phyloP scores from a whole-genome alignment of 73 alveolate genomes.

The Tetrahymena borealis region DNA sequence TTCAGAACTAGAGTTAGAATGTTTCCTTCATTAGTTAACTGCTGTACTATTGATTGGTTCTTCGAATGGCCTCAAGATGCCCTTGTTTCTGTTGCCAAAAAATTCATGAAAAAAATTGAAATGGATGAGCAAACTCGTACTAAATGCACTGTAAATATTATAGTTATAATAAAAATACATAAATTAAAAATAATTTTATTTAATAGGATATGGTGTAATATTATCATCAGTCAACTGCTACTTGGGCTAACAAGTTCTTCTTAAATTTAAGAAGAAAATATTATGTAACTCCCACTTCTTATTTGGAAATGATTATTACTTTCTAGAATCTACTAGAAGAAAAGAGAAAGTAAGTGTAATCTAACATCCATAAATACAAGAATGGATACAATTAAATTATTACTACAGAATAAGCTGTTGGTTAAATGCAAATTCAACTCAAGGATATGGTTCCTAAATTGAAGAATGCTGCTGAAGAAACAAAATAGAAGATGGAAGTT shows the following conservation, averaged over 20 bases:
- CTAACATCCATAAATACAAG: slow-evolving; percentile 36
- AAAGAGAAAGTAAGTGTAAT: slow-evolving; percentile 25
- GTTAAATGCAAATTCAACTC: slow-evolving; percentile 91
- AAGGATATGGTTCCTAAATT: slow-evolving; percentile 94
- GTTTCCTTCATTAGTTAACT: slow-evolving; percentile 99
- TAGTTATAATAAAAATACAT: slow-evolving; percentile 55
- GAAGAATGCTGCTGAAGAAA: slow-evolving; percentile 95
- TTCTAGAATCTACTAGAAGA: slow-evolving; percentile 81
- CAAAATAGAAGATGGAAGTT: slow-evolving; percentile 90
- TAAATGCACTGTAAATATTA: slow-evolving; percentile 63
- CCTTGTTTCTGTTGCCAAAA: slow-evolving; percentile 93
- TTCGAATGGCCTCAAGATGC: slow-evolving; percentile 99
- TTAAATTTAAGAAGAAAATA: slow-evolving; percentile 90
- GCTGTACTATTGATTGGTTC: slow-evolving; percentile 99
- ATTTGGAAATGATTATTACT: slow-evolving; percentile 94
- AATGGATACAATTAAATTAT: slow-evolving; percentile 88
- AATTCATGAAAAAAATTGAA: slow-evolving; percentile 74
- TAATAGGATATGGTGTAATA: slow-evolving; percentile 60
- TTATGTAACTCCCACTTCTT: slow-evolving; percentile 99
- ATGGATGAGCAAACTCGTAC: slow-evolving; percentile 67
- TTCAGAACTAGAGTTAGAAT: slow-evolving; percentile 91
- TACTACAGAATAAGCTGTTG: slow-evolving; percentile 94
- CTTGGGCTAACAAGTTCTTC: slow-evolving; percentile 81
- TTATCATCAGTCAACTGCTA: slow-evolving; percentile 88
- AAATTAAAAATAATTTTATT: slow-evolving; percentile 51